phyloP scores from a whole-genome alignment of 2,329 filamentous ascomycete species.

The Blastomyces silverae region DNA sequence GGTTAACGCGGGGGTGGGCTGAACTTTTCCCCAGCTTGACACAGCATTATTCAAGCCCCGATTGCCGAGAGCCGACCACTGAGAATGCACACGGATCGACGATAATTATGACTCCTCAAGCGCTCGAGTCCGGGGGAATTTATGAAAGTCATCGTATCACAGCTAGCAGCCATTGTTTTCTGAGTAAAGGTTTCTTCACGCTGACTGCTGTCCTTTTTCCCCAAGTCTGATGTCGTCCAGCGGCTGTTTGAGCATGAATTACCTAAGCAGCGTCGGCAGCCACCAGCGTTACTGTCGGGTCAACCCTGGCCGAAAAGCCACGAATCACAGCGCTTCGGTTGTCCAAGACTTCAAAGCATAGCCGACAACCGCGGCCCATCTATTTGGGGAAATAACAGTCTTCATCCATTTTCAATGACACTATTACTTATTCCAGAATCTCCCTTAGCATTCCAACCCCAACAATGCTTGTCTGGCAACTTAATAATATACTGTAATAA shows the following conservation, averaged over 20 bases:
- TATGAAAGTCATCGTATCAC: neutral
- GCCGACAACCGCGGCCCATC: conserved; percentile 1
- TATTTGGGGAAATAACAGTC: neutral
- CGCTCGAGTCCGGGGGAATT: neutral
- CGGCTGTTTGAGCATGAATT: neutral
- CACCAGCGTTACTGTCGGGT: neutral
- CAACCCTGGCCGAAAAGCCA: neutral
- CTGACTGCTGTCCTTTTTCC: neutral
- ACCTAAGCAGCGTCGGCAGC: neutral
- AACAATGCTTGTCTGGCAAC: neutral
- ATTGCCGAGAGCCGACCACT: neutral
- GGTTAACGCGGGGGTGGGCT: neutral
- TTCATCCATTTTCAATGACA: too few relatives aligned
- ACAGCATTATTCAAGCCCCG: neutral
- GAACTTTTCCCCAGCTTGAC: neutral
- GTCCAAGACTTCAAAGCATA: neutral
- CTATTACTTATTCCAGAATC: neutral
- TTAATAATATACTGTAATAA: neutral
- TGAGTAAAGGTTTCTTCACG: neutral
- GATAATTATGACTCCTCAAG: neutral
- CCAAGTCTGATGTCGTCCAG: neutral
- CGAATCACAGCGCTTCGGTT: conserved; percentile 3
- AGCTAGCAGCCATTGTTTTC: neutral
- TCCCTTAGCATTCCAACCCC: neutral
- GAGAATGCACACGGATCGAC: neutral